Evolutionary conservation across 371 early-diverging fungal species (phyloP), one percentile per base, ranked within the genome.

Genomic region (Circinella umbellata): DNA sequence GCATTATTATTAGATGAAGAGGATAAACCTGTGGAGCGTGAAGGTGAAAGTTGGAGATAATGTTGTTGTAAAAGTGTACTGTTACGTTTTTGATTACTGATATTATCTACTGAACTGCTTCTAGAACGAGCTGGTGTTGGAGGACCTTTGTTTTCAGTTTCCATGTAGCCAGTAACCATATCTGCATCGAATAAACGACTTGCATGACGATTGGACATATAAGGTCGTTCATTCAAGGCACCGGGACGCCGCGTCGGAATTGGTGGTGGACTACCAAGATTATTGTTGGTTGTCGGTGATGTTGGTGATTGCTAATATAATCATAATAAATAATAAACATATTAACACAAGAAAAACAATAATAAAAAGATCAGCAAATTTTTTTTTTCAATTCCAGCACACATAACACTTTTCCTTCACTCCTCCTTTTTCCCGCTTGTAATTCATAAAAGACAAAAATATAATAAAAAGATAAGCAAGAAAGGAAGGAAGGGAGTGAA

Each of bases 81-180:
- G 70, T 27, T 61, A 46, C 51, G 60, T 61, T 39, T 61, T 49
- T 61, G 17, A 27, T 27, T 55, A 59, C 67, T 59, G 51, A 20
- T 11, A 35, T 61, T 70, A 14, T 77, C 78, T 5, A 76, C 68
- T 51, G 81, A 81, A 51, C 73, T 77, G 27, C 77, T 79, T 38
- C 81, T 73, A 55, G 79, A 76, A 49, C 79, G 81, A 53, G 71
- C 68, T 35, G 81, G 79, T 34, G 77, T 78, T 4, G 77, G 78
- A 34, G 75, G 77, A 64, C 51, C 13, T 9, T 20, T 53, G 14
- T 35, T 54, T 18, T 53, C 54, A 39, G 37, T 36, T 35, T 63
- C 63, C 63, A 72, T 53, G 53, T 66, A 72, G 20, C 68, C 57
- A 8, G 63, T 57, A 17, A 72, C 72, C 60, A 61, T 61, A 61